Evolutionary conservation across 345 rosid genomes (phyloP), one percentile per base, ranked within the genome.

Genomic region (Ricinus communis): DNA sequence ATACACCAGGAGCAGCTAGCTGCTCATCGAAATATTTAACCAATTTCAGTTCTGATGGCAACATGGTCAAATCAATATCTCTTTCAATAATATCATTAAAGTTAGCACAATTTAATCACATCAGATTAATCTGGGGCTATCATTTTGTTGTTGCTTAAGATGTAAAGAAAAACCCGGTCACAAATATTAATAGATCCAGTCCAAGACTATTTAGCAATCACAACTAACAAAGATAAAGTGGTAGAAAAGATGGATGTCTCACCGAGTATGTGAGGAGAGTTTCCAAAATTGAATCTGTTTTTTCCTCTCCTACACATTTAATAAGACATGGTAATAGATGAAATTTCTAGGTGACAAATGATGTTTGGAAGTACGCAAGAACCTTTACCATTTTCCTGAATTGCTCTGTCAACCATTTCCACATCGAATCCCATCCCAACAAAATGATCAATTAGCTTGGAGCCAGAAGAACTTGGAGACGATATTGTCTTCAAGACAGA

Each of bases 341-440:
- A 68, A 69, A 40, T 22, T 54, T 55, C 19, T 58, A 25, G 59
- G 27, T 31, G 36, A 62, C 51, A 45, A 25, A 4, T 1, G 4
- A 68, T 33, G 66, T 60, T 49, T 33, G 24, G 31, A 41, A 65
- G 58, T 1, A 18, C 30, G 33, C 43, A 61, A 49, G 33, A 56
- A 56, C 62, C 54, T 52, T 77, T 80, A 87, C 91, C 91, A 41
- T 79, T 83, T 80, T 85, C 84, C 65, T 74, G 68, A 71, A 87
- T 76, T 40, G 80, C 87, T 80, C 83, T 83, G 59, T 65, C 66
- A 24, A 85, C 86, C 84, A 81, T 63, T 69, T 83, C 76, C 58
- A 80, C 80, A 12, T 82, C 51, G 69, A 87, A 87, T 2, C 90
- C 90, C 90, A 87, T 87, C 40, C 80, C 88, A 13, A 83, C 65